Percentiles rank a stretch among this genome's conserved stretches.
Evolutionary conservation across 139 green algal genomes (phyloP).

Genomic region (Chlamydomonas asymmetrica): DNA sequence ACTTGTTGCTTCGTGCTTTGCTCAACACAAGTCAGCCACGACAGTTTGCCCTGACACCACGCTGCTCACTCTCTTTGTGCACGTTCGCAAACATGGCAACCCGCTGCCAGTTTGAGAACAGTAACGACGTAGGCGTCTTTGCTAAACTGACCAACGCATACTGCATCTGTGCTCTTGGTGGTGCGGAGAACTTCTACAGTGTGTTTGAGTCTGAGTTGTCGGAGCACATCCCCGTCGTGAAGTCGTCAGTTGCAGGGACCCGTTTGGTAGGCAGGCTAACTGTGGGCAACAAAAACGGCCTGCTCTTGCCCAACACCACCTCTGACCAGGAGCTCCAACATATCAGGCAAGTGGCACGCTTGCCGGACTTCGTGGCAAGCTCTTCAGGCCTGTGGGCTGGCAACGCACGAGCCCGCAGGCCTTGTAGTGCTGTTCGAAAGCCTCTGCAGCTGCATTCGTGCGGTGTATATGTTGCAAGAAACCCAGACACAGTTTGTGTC

Average conservation of each 20-base stretch:
- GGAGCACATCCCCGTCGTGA: constrained; percentile 97
- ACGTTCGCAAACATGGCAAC: constrained; percentile 73
- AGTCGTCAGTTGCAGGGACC: constrained; percentile 87
- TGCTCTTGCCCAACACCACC: constrained; percentile 93
- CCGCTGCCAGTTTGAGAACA: constrained; percentile 93
- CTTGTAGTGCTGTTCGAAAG: too few relatives aligned
- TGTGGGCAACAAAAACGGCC: constrained; percentile 95
- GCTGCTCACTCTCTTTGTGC: too few relatives aligned
- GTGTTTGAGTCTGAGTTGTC: constrained; percentile 96
- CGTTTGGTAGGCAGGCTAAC: constrained; percentile 93
- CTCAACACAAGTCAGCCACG: too few relatives aligned
- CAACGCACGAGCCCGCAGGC: too few relatives aligned
- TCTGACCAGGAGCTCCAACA: constrained; percentile 97
- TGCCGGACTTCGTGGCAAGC: too few relatives aligned
- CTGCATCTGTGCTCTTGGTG: constrained; percentile 86
- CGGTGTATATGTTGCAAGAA: too few relatives aligned
- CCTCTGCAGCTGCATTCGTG: too few relatives aligned
- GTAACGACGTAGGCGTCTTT: constrained; percentile 97
- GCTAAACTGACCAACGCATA: constrained; percentile 96
- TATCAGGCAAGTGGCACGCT: too few relatives aligned
- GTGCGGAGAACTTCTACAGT: constrained; percentile 98
- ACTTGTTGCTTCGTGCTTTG: too few relatives aligned
- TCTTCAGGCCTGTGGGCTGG: too few relatives aligned
- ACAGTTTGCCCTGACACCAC: too few relatives aligned
- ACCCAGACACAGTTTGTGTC: too few relatives aligned